phyloP scores from a whole-genome alignment of 1,139 yeast species.

The Blastobotrys ciferrii region DNA sequence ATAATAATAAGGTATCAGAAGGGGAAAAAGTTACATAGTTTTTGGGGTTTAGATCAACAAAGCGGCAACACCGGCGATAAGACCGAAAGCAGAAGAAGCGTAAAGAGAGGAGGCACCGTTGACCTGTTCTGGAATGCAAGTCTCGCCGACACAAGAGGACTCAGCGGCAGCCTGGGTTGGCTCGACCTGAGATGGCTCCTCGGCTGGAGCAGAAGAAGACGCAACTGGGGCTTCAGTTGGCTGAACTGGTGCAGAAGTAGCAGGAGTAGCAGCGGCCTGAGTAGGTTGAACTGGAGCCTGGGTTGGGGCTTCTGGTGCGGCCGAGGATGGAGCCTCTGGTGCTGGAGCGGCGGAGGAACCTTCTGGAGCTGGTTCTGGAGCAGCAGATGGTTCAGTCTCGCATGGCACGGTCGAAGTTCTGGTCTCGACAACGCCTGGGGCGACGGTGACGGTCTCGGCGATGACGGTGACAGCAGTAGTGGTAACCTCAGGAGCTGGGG shows the following conservation, averaged over 20 bases:
- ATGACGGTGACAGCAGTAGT: slow-evolving; percentile 3
- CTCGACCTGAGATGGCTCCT: not conserved
- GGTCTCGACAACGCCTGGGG: slow-evolving; percentile 8
- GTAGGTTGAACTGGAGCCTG: not conserved
- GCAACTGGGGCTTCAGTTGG: slow-evolving; percentile 6
- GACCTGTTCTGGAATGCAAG: slow-evolving; percentile 5
- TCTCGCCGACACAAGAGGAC: not conserved
- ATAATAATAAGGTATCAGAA: not conserved
- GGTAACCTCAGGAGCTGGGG: slow-evolving; percentile 6
- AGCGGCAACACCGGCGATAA: slow-evolving; percentile 8
- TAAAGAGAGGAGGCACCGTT: slow-evolving; percentile 6
- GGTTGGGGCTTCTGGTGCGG: not conserved
- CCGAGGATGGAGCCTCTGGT: not conserved
- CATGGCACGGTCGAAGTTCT: not conserved
- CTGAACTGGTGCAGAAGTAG: not conserved
- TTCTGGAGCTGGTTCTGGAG: not conserved
- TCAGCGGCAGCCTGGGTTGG: not conserved
- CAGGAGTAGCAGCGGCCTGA: not conserved
- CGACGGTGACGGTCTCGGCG: slow-evolving; percentile 6
- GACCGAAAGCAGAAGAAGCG: slow-evolving; percentile 5
- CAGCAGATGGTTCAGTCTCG: not conserved
- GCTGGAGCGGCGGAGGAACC: not conserved
- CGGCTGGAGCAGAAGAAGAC: not conserved
- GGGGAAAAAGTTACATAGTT: not conserved
- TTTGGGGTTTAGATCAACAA: slow-evolving; percentile 2